Evolutionary conservation across 768 basidiomycete species (phyloP), one percentile per base, ranked within the genome.

Genomic region (Rhodosporidiobolus odoratus): DNA sequence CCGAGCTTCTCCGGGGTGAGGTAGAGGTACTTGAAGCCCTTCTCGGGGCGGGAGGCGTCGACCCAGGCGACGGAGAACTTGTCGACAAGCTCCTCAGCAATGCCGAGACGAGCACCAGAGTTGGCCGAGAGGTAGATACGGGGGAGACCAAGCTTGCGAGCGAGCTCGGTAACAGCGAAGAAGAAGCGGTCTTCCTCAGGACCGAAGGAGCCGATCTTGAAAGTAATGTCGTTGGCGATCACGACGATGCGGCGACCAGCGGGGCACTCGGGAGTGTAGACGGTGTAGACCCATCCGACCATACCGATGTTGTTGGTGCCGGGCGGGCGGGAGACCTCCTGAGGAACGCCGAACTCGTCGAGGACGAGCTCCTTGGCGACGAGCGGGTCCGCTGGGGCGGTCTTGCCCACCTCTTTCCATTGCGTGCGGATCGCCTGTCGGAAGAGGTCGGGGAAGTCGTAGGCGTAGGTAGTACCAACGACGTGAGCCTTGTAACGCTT

Each of bases 371-470:
- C 96, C 76, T 87, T 88, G 25, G 90, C 89, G 76, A 89, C 86
- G 56, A 98, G 82, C 68, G 91, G 84, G 54, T 85, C 85, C 79
- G 90, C 89, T 9, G 96, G 96, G 43, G 87, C 85, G 19, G 91
- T 82, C 48, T 82, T 80, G 48, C 88, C 86, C 53, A 86, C 86
- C 38, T 75, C 76, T 73, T 85, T 82, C 96, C 96, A 99, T 71
- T 92, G 84, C 77, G 93, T 92, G 77, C 92, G 90, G 69, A 98
- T 83, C 12, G 95, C 93, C 82, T 98, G 98, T 47, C 93, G 89
- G 84, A 98, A 99, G 73, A 99, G 86, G 77, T 96, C 96, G 50
- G 96, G 96, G 88, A 98, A 99, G 81, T 98, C 96, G 81, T 98
- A 98, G 40, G 90, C 94, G 79, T 98, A 99, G 60, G 96, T 99